Evolutionary conservation across 2,329 filamentous ascomycete genomes (phyloP), one percentile per base, ranked within the genome.

Genomic region (Beauveria varroae): DNA sequence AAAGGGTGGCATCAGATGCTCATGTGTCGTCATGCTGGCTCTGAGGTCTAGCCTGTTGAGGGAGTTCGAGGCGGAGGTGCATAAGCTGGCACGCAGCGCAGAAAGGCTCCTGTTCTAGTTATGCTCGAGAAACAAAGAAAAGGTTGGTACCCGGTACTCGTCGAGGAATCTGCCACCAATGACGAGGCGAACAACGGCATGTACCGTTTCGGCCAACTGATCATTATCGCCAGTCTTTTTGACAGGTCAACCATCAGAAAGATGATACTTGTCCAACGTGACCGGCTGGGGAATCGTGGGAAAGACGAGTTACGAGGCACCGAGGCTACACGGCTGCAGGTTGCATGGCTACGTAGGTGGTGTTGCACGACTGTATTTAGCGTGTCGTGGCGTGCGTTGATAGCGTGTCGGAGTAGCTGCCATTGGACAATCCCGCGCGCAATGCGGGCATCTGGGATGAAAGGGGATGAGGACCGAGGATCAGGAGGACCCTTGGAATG

Each of bases 11-110:
- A 44, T 60, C 57, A 60, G 49, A 60, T 60, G 57, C 37, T 53
- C 57, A 60, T 53, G 40, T 60, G 57, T 60, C 57, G 57, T 60
- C 57, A 59, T 60, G 9, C n/a, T 53, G 16, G 24, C 30, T 18
- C 14, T 12, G 5, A 43, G 5, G 57, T 12, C 37, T 59, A 51
- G n/a, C n/a, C 47, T n/a, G 28, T 12, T 52, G 47, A 52, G 40
- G 47, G 37, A 53, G 57, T 50, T 50, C 49, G 57, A 53, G 40
- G 49, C 57, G 46, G 57, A 49, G 57, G 57, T 53, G 57, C 57
- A 53, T 52, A 34, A 59, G 57, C 47, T 34, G 40, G 57, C 47
- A 37, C 14, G 34, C 26, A 26, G 46, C 56, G 10, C 34, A 37
- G 16, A 37, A 14, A 12, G 34, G 14, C 34, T 37, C 34, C 34